Evolutionary conservation across 257 asterid genomes (phyloP).

Genomic region (Paulownia fortunei): DNA sequence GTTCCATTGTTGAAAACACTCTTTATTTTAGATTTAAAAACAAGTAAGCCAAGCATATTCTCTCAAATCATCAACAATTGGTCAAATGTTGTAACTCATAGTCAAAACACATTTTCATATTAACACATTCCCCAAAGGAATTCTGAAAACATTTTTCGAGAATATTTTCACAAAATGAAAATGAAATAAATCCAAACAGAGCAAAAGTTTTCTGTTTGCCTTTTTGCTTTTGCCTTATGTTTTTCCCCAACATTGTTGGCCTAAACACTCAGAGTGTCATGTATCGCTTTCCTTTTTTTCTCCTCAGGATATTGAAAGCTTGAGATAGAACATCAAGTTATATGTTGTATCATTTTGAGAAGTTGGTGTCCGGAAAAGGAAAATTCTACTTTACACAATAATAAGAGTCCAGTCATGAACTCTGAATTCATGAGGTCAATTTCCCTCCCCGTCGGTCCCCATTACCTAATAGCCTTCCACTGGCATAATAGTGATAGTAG

Average conservation of each 20-base stretch:
- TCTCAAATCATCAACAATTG: not conserved
- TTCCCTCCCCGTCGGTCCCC: too few relatives aligned
- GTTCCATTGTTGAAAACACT: not conserved
- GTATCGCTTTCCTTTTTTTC: too few relatives aligned
- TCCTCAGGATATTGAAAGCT: too few relatives aligned
- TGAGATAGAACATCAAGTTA: too few relatives aligned
- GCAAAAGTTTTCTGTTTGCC: too few relatives aligned
- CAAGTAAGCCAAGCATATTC: not conserved
- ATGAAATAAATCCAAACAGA: not conserved
- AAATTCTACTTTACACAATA: not conserved
- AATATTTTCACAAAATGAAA: not conserved
- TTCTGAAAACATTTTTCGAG: not conserved
- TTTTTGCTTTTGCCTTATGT: not conserved
- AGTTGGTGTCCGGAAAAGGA: not conserved
- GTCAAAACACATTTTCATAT: not conserved
- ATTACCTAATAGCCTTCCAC: too few relatives aligned
- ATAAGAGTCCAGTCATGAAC: too few relatives aligned
- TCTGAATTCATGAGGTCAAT: not conserved
- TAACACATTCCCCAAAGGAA: not conserved
- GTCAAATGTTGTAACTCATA: not conserved
- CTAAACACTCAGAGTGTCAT: too few relatives aligned
- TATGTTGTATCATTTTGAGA: too few relatives aligned
- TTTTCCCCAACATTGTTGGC: too few relatives aligned
- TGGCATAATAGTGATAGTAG: not conserved
- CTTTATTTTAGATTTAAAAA: conserved; percentile 11